These are phyloP conservation scores for Backusella luteola DNA, from an alignment of 192 early-diverging fungal genomes.

Conservation along the genomic window DNA sequence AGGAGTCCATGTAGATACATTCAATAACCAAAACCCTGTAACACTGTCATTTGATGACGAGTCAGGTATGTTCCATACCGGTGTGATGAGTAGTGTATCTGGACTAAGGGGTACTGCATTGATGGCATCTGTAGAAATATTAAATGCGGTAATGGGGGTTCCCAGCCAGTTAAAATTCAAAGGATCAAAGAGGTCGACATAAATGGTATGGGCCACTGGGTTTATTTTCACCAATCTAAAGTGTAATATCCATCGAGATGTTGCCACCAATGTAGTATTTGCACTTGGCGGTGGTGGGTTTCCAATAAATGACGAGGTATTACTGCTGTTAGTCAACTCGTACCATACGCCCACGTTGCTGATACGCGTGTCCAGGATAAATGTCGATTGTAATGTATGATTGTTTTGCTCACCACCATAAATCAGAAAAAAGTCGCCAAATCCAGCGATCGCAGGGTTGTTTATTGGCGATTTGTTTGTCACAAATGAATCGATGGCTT, in stretches of 20 bases:
- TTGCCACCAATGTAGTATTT: background rate
- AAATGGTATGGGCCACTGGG: background rate
- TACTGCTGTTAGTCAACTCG: background rate
- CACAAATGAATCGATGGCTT: background rate
- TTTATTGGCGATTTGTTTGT: background rate
- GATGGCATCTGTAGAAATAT: background rate
- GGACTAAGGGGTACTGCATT: background rate
- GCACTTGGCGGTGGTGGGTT: background rate
- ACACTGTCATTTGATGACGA: background rate
- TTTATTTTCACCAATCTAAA: background rate
- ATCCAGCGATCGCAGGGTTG: background rate
- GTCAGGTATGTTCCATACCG: background rate
- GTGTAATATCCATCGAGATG: background rate
- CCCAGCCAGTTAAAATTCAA: background rate
- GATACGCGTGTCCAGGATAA: background rate
- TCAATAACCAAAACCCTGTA: background rate
- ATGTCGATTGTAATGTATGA: background rate
- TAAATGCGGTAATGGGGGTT: background rate
- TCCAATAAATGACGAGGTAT: background rate
- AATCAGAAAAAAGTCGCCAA: background rate
- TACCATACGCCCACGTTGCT: background rate
- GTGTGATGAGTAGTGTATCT: background rate
- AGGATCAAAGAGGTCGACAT: slow-evolving; percentile 1
- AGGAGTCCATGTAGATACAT: background rate
- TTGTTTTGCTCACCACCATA: background rate